Base-by-base conservation (phyloP, 177 flowering plant genomes). In the Vitis hybrid region DNA sequence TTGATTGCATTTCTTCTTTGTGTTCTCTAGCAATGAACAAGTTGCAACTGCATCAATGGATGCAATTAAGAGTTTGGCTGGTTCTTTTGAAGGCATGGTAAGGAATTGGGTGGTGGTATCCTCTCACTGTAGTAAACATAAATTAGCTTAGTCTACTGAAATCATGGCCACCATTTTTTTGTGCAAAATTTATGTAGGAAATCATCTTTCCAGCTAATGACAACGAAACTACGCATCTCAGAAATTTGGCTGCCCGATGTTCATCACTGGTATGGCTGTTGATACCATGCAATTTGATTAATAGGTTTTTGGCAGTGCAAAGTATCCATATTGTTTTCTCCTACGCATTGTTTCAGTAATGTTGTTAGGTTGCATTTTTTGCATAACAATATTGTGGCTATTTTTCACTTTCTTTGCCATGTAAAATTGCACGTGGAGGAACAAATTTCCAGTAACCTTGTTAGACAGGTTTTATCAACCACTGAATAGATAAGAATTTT, bases 31-130 rank as follows among this genome's bases (percentile, higher is more conserved):
- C 56, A 74, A 92, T 78, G 99, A 91, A 80, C 82, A 74, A 76
- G 90, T 87, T 20, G 86, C 97, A 55, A 64, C 84, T 77, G 86
- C 94, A 52, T 79, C 97, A 73, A 86, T 70, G 68, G 93, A 91
- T 71, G 92, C 96, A 68, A 88, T 92, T 55, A 81, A 68, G 78
- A 73, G 70, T 77, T 82, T 95, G 73, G 93, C 92, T 71, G 65
- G 74, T 54, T 82, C 71, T 76, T 83, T 83, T 11, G 66, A 80
- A 72, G 98, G 97, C 79, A 74, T 88, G 80, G 99, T 92, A 79
- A 81, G 87, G 30, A 66, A n/a, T 67, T 68, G 61, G 11, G 46
- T 21, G n/a, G 58, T 62, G 54, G 27, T 58, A 65, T 64, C 35
- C 15, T 21, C 52, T 64, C 62, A 49, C 35, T 52, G 50, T 12